Evolutionary conservation across 1,284 basidiomycete genomes (phyloP).

Genomic region (Microbotryum saponariae): DNA sequence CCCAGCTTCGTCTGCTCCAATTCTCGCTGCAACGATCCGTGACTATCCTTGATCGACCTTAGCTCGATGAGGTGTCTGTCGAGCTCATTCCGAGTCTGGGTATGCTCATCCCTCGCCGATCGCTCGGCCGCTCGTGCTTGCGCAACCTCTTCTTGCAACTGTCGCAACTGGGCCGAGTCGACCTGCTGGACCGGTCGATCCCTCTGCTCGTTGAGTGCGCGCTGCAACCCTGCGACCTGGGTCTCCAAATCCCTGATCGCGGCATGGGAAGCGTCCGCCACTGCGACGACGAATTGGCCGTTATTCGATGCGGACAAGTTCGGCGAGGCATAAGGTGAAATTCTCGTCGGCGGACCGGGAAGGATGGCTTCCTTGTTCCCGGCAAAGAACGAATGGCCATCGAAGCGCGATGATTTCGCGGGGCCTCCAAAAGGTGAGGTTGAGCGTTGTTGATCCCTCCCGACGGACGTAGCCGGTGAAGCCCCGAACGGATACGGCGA

Average conservation of each 20-base stretch:
- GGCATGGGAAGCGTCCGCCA: neutral
- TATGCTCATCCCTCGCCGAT: no score
- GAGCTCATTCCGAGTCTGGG: slow-evolving; percentile 3
- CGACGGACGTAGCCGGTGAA: neutral
- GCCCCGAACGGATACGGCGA: neutral
- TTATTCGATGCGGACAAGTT: neutral
- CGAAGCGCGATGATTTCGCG: slow-evolving; percentile 9
- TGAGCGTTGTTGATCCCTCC: neutral
- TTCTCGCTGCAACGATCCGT: neutral
- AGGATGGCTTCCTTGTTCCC: slow-evolving; percentile 27
- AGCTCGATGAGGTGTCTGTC: slow-evolving; percentile 7
- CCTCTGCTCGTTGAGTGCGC: neutral
- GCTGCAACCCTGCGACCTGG: neutral
- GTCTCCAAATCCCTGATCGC: neutral
- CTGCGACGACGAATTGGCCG: neutral
- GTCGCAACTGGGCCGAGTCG: neutral
- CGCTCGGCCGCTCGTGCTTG: neutral
- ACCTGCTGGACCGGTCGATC: no score
- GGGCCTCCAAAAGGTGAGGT: neutral
- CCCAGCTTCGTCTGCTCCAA: slow-evolving; percentile 4
- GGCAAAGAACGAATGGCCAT: slow-evolving; percentile 29
- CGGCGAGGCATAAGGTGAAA: neutral
- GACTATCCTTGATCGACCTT: neutral
- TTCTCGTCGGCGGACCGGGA: slow-evolving; percentile 1
- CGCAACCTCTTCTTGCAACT: neutral